Base-by-base conservation (phyloP, 108 stramenopile species). In the Schizochytrium sp. region DNA sequence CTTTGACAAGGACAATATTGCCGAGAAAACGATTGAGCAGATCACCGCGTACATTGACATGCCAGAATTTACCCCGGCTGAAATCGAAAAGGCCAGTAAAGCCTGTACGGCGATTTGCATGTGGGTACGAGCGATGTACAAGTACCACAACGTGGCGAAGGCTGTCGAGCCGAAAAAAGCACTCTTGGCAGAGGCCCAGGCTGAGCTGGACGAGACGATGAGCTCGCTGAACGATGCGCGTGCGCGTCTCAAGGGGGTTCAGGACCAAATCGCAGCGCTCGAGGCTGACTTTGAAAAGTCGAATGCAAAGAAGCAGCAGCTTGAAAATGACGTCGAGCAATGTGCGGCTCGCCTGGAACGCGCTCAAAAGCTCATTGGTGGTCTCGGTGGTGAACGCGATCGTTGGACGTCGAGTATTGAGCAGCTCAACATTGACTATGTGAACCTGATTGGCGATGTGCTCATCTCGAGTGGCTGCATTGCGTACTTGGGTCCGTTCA, bases 1-100 rank as follows among this genome's bases (percentile, higher is more conserved):
- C 44, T 95, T 92, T 87, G 94, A 95, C 90, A 95, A 95, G 88
- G 94, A 95, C 92, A 92, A 93, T 90, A 95, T 95, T 72, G 90
- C 92, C 12, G 94, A 94, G 58, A 55, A 71, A 6, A 90, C 60
- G 44, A 92, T 92, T 60, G 91, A 91, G 87, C 72, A 92, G 89
- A 88, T 95, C 28, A 71, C 88, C 29, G 93, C 94, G 5, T 95
- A 92, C 89, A 92, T 93, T 47, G 87, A 91, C 51, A 90, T 92
- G 72, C 92, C 92, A 29, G 92, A 91, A 44, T 95, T 95, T 72
- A 92, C 92, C 2, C 94, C 94, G 14, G 92, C 92, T 28, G 58
- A 44, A 51, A 93, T 95, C 87, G 92, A 93, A 72, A 92, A 92
- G 71, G 93, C 94, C 19, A 91, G 87, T 71, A 92, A 90, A 58